Evolutionary conservation across 331 rosid species (phyloP).

Genomic region (Stylosanthes scabra): DNA sequence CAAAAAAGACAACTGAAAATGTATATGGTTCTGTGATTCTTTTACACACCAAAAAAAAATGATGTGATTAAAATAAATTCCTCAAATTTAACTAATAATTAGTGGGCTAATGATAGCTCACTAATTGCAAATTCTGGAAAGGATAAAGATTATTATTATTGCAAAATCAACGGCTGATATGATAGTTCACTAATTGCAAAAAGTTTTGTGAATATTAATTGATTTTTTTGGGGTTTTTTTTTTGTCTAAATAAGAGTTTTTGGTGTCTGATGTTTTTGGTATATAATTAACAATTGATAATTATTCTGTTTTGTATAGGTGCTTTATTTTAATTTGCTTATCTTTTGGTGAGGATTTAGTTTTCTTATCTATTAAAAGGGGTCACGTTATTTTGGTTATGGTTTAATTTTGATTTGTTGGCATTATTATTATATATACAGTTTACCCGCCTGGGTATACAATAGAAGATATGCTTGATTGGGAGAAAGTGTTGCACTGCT

Average conservation of each 20-base stretch:
- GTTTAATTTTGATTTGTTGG: not conserved
- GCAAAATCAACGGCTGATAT: not conserved
- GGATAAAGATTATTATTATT: no score
- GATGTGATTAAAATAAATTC: no score
- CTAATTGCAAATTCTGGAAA: no score
- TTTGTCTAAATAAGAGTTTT: no score
- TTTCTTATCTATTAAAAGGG: not conserved
- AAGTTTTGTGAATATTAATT: no score
- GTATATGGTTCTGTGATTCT: no score
- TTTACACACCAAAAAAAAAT: no score
- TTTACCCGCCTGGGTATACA: conserved; percentile 4
- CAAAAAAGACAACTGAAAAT: no score
- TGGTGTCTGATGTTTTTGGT: no score
- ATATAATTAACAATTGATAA: not conserved
- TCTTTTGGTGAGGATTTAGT: no score
- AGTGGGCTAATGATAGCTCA: no score
- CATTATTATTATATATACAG: conserved; percentile 8
- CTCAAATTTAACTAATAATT: no score
- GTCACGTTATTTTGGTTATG: not conserved
- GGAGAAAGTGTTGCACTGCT: conserved; percentile 35
- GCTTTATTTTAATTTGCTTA: not conserved
- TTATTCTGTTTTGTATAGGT: not conserved
- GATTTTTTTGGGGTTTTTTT: not conserved
- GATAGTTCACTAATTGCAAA: not conserved
- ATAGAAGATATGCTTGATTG: conserved; percentile 36